These are phyloP conservation scores for Leccinum boreale DNA, from an alignment of 768 basidiomycete genomes.

Conservation along the genomic window DNA sequence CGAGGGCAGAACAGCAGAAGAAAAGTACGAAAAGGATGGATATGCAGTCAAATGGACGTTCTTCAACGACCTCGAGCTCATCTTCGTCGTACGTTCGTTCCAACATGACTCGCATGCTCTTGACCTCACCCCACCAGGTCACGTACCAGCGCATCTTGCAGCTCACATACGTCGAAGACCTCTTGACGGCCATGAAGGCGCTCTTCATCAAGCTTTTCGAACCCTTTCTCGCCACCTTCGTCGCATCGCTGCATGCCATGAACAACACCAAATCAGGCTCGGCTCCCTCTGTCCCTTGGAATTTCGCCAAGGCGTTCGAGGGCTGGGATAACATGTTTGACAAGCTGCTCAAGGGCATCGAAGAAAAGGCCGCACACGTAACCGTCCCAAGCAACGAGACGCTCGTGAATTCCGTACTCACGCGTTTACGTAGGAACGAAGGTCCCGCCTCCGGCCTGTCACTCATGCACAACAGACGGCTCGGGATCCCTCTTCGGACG, in stretches of 20 bases:
- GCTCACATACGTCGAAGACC: conserved; percentile 88
- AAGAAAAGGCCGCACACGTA: conserved; percentile 72
- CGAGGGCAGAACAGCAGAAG: conserved; percentile 78
- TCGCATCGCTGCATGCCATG: conserved; percentile 74
- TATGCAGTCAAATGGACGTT: conserved; percentile 94
- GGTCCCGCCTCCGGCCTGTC: conserved; percentile 51
- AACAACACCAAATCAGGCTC: conserved; percentile 39
- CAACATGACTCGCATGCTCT: neutral
- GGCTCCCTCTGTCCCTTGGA: conserved; percentile 48
- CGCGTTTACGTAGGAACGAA: conserved; percentile 56
- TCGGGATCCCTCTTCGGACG: conserved; percentile 50
- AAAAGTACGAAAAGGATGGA: conserved; percentile 90
- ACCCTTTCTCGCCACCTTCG: conserved; percentile 78
- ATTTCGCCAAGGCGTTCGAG: conserved; percentile 67
- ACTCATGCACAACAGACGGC: conserved; percentile 36
- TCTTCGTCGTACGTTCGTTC: conserved; percentile 77
- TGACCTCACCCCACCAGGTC: conserved; percentile 49
- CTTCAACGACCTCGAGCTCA: conserved; percentile 92
- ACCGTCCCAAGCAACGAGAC: conserved; percentile 1
- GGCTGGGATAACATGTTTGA: conserved; percentile 84
- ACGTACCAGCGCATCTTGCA: conserved; percentile 96
- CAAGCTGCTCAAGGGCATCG: conserved; percentile 66
- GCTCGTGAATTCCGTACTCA: neutral
- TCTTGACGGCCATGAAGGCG: conserved; percentile 74
- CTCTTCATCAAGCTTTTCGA: conserved; percentile 87